phyloP scores from a whole-genome alignment of 306 rosid genomes.

The Rubus parviflorus region DNA sequence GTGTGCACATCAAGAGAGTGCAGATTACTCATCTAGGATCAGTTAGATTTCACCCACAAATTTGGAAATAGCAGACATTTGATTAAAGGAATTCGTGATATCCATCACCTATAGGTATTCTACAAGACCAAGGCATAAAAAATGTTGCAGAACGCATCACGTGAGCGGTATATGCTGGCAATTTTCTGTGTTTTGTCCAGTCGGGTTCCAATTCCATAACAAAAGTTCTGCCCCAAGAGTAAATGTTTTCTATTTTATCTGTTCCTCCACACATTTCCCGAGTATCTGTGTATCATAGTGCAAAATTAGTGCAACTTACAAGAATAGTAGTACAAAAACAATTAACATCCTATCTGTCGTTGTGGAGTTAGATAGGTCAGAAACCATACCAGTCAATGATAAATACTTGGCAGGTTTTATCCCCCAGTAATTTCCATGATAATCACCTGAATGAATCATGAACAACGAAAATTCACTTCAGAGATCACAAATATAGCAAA shows the following conservation, averaged over 20 bases:
- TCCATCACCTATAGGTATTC: slow-evolving; percentile 80
- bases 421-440: slow-evolving; percentile 76
- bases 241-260: slow-evolving; percentile 30
- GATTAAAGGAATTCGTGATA: slow-evolving; percentile 65
- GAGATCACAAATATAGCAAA: slow-evolving; percentile 2
- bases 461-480: slow-evolving; percentile 5
- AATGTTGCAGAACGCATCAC: slow-evolving; percentile 73
- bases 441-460: slow-evolving; percentile 33
- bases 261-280: slow-evolving; percentile 60
- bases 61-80: slow-evolving; percentile 18
- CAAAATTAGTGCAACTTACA: slow-evolving; percentile 4
- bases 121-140: slow-evolving; percentile 89
- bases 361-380: slow-evolving; percentile 8
- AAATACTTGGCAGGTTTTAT: slow-evolving; percentile 51
- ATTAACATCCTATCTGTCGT: neutral
- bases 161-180: slow-evolving; percentile 68
- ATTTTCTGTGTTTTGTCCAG: slow-evolving; percentile 66
- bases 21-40: slow-evolving; percentile 25
- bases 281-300: slow-evolving; percentile 38
- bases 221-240: slow-evolving; percentile 46
- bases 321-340: neutral
- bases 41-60: slow-evolving; percentile 28
- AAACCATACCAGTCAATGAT: slow-evolving; percentile 52
- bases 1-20: slow-evolving; percentile 23
- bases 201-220: slow-evolving; percentile 86